A percentile compares a stretch with the other conserved stretches of the same genome.
Conservation (phyloP, 352 stramenopile species). For the Phytophthora melonis region DNA sequence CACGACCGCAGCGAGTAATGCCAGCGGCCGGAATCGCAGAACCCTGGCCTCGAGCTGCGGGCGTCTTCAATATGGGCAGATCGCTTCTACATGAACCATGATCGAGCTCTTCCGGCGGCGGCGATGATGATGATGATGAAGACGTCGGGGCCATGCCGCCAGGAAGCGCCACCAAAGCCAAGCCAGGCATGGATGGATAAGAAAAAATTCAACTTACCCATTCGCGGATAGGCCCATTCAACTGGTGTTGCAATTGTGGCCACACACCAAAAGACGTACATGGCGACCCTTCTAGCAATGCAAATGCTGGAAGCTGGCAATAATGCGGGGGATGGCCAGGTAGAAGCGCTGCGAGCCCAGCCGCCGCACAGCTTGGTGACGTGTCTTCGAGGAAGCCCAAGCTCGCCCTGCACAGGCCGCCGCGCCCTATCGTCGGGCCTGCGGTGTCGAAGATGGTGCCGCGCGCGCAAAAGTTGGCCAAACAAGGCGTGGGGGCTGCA, state of each 20-base stretch:
- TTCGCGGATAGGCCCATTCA: not conserved
- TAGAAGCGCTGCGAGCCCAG: not conserved
- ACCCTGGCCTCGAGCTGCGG: not conserved
- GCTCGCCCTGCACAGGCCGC: not conserved
- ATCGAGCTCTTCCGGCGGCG: not conserved
- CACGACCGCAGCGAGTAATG: not conserved
- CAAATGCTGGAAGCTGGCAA: not conserved
- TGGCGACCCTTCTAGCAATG: not conserved
- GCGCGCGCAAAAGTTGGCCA: conserved; percentile 28
- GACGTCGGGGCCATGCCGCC: not conserved
- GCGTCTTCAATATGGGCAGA: not conserved
- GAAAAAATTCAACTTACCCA: not conserved
- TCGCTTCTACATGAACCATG: not conserved
- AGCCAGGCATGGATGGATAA: not conserved
- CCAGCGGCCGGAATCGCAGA: not conserved
- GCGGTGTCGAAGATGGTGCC: conserved; percentile 32
- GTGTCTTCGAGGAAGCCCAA: not conserved
- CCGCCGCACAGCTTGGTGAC: conserved; percentile 1
- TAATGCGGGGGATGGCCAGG: not conserved
- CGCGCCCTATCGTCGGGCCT: conserved; percentile 15
- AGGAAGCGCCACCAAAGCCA: not conserved
- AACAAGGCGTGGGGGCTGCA: conserved; percentile 8
- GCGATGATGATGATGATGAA: not conserved
- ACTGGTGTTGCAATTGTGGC: not conserved
- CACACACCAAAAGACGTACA: not conserved